Evolutionary conservation across 2,329 filamentous ascomycete species (phyloP), one percentile per base, ranked within the genome.

Genomic region (Phialophora verrucosa): DNA sequence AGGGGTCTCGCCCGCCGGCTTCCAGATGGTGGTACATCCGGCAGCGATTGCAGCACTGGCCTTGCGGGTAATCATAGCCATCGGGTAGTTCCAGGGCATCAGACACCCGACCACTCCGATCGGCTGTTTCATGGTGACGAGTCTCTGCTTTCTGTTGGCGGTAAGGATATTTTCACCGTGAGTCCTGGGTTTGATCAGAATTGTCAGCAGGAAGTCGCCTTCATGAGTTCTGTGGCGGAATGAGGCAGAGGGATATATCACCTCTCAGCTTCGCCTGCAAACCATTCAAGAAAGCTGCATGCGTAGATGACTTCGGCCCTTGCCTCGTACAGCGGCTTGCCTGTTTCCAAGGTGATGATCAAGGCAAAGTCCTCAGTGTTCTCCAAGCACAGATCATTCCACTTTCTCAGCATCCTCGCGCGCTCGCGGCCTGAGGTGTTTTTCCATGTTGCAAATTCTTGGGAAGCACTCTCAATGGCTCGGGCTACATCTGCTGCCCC

Each of bases 1-100:
- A 2, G 77, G 77, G 8, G 77, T 78, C 64, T 76, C 74, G 29
- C 74, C 70, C 7, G 75, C 72, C 1, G 77, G 71, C 59, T 79
- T 79, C n/a, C 75, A 68, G 23, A 79, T 74, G 42, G 77, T 73
- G 0, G 76, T 74, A 59, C 76, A 78, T 11, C 77, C 78, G 6
- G 77, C 76, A 7, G 76, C 77, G 12, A 79, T 69, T 5, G 78
- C 76, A n/a, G 75, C 71, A 8, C 64, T 74, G 8, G 73, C 70
- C 53, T 77, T 77, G 27, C 76, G 70, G 20, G 75, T 68, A 70
- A 91, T 87, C 90, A 92, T 92, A 54, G 89, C 89, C 2, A 88
- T 86, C 10, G 90, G 90, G 74, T 95, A 96, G 80, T 96, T 96
- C 92, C 92, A 95, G 78, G 92, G 92, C 12, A 91, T 93, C 69